These are phyloP conservation scores for Serpula lacrymans DNA, from an alignment of 768 basidiomycete species.

Conservation along the genomic window DNA sequence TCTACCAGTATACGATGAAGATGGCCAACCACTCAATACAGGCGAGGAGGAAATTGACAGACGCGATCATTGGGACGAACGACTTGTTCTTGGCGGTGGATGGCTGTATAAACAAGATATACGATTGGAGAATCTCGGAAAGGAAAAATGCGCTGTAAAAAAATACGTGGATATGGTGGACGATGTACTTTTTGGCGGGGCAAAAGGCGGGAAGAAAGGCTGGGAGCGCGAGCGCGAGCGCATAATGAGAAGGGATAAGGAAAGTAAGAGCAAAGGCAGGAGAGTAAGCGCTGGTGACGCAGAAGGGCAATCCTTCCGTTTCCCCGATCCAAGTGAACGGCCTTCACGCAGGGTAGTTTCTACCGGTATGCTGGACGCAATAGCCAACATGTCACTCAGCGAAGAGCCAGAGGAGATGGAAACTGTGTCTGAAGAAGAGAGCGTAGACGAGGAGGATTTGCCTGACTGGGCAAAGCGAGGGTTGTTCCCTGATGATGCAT, in stretches of 20 bases:
- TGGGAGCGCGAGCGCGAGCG: constrained; percentile 48
- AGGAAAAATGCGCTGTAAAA: constrained; percentile 54
- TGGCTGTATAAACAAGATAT: constrained; percentile 79
- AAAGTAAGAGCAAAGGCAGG: constrained; percentile 34
- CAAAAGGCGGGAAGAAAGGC: constrained; percentile 43
- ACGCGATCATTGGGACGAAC: constrained; percentile 77
- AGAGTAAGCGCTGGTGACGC: constrained; percentile 27
- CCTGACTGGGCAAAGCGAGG: constrained; percentile 74
- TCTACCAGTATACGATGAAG: constrained; percentile 82
- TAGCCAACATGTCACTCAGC: constrained; percentile 44
- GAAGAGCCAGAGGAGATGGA: constrained; percentile 61
- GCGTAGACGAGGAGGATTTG: constrained; percentile 66
- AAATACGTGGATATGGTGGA: constrained; percentile 78
- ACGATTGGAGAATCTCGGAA: constrained; percentile 45
- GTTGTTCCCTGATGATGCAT: constrained; percentile 49
- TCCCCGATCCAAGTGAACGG: constrained; percentile 15
- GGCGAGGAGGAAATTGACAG: constrained; percentile 52
- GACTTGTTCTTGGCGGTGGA: constrained; percentile 74
- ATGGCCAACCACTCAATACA: constrained; percentile 36
- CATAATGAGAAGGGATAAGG: constrained; percentile 40
- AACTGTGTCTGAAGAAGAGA: constrained; percentile 36
- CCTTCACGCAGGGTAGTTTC: constrained; percentile 53
- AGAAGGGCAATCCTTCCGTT: constrained; percentile 15
- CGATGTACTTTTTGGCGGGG: constrained; percentile 69
- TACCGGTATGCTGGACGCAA: constrained; percentile 48